These are phyloP conservation scores for Yamadazyma membranifaciens DNA, from an alignment of 1,139 yeast species.

Conservation along the genomic window DNA sequence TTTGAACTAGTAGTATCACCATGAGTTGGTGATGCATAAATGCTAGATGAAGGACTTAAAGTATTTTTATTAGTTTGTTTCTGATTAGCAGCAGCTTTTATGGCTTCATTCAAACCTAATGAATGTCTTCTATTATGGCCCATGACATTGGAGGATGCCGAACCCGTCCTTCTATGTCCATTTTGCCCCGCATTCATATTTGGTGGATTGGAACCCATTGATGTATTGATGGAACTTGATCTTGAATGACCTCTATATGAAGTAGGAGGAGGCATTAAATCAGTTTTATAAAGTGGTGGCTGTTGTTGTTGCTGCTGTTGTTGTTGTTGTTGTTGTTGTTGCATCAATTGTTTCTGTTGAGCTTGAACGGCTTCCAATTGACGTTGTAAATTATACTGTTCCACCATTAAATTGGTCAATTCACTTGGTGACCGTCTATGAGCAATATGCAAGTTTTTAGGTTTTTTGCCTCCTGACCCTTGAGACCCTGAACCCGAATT, in stretches of 20 bases:
- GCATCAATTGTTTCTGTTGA: conserved; percentile 83
- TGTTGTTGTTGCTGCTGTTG: conserved; percentile 7
- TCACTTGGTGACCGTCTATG: conserved; percentile 94
- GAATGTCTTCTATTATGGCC: conserved; percentile 95
- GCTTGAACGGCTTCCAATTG: conserved; percentile 89
- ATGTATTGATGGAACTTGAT: conserved; percentile 23
- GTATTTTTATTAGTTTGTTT: conserved; percentile 56
- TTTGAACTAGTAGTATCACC: conserved; percentile 6
- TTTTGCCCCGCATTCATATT: conserved; percentile 2
- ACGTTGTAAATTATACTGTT: conserved; percentile 88
- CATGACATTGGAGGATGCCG: conserved; percentile 25
- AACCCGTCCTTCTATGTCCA: conserved; percentile 39
- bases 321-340: conserved; percentile 52
- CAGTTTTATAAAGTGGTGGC: conserved; percentile 15
- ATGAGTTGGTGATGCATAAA: conserved; percentile 7
- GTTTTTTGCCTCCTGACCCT: conserved; percentile 10
- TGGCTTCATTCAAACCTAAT: conserved; percentile 91
- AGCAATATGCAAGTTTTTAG: conserved; percentile 71
- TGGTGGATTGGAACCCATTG: not conserved
- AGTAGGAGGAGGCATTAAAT: conserved; percentile 30
- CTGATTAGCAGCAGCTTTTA: conserved; percentile 86
- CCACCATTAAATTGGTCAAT: conserved; percentile 90
- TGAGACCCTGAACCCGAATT: conserved; percentile 4
- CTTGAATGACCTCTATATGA: conserved; percentile 34
- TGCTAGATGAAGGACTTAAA: conserved; percentile 34